A percentile compares a stretch with the other conserved stretches of the same genome.
phyloP scores from a whole-genome alignment of 495 filamentous ascomycete species.

The Sordaria brevicollis region DNA sequence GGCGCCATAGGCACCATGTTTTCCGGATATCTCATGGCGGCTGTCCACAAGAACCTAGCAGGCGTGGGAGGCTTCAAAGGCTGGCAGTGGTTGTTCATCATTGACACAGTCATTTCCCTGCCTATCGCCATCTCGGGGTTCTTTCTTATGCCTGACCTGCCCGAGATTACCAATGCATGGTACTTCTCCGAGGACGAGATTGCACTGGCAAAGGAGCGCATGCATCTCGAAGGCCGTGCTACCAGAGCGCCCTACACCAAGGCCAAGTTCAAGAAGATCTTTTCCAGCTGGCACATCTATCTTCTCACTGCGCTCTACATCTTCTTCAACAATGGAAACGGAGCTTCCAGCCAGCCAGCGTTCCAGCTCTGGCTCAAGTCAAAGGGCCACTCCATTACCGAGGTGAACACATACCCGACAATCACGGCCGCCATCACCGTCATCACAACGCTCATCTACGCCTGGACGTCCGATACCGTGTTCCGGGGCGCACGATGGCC shows the following conservation, averaged over 20 bases:
- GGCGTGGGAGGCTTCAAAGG: constrained; percentile 35
- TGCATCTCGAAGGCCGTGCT: constrained; percentile 34
- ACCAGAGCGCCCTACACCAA: constrained; percentile 25
- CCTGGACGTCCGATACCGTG: constrained; percentile 38
- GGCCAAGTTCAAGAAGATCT: constrained; percentile 29
- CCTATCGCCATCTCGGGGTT: constrained; percentile 45
- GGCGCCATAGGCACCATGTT: constrained; percentile 46
- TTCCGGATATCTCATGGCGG: constrained; percentile 50
- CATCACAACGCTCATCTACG: constrained; percentile 30
- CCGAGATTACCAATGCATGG: constrained; percentile 47
- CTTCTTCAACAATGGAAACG: constrained; percentile 26
- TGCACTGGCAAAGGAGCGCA: constrained; percentile 30
- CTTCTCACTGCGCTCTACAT: constrained; percentile 26
- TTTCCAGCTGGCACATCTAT: constrained; percentile 36
- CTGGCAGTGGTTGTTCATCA: constrained; percentile 44
- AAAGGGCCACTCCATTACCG: constrained; percentile 23
- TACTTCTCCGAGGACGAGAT: constrained; percentile 31
- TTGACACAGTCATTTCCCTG: constrained; percentile 35
- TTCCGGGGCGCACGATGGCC: constrained; percentile 47
- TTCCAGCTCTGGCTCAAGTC: constrained; percentile 28
- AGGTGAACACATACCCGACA: constrained; percentile 36
- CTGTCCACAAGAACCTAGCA: constrained; percentile 41
- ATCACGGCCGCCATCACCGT: constrained; percentile 34
- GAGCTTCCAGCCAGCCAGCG: constrained; percentile 21
- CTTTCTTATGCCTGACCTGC: constrained; percentile 51